A percentile compares a stretch with the other conserved stretches of the same genome.
These are phyloP conservation scores for Bromus sterilis DNA, from an alignment of 176 grass and related monocot genomes.

Conservation along the genomic window DNA sequence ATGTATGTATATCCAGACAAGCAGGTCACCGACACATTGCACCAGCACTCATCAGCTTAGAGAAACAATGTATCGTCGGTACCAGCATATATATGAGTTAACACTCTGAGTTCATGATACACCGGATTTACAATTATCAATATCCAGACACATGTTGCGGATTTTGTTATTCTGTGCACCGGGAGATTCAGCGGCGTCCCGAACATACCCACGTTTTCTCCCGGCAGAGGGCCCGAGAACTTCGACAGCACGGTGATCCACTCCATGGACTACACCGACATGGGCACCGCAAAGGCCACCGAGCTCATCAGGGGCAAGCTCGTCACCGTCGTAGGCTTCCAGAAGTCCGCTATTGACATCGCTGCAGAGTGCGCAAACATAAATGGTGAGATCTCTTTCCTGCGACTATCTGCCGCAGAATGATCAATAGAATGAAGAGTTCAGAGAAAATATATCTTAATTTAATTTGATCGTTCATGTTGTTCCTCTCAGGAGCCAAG, in stretches of 20 bases:
- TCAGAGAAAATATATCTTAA: neutral
- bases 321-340: conserved; percentile 27
- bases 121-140: neutral
- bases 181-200: neutral
- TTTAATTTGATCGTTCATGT: neutral
- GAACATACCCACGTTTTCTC: neutral
- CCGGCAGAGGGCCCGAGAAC: neutral
- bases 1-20: too few relatives aligned
- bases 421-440: neutral
- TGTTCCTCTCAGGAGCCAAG: conserved; percentile 12
- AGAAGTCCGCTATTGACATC: conserved; percentile 39
- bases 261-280: conserved; percentile 11
- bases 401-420: neutral
- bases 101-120: too few relatives aligned
- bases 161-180: neutral
- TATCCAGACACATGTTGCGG: neutral
- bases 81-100: too few relatives aligned
- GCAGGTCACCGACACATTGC: too few relatives aligned
- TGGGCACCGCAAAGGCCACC: neutral
- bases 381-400: conserved; percentile 20
- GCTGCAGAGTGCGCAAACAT: conserved; percentile 21
- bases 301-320: conserved; percentile 20
- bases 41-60: too few relatives aligned
- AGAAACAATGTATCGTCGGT: too few relatives aligned
- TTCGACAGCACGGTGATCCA: neutral